Percentiles rank a stretch among this genome's conserved stretches.
phyloP scores from a whole-genome alignment of 2,329 filamentous ascomycete genomes.

The Xylariales sp. region DNA sequence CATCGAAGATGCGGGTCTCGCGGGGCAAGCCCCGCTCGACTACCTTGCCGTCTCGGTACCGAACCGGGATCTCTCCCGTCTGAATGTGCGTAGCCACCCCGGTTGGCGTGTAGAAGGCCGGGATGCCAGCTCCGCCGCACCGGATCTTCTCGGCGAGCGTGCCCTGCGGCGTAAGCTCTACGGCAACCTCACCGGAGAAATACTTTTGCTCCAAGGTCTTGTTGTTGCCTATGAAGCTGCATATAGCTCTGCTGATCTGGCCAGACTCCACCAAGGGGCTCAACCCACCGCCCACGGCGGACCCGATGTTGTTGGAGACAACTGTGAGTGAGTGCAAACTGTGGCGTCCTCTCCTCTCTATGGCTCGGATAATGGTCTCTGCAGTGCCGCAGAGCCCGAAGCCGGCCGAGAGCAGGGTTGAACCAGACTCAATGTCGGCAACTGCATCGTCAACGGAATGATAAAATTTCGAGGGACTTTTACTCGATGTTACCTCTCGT shows the following conservation, averaged over 20 bases:
- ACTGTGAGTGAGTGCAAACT: conserved; percentile 70
- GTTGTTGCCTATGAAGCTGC: conserved; percentile 74
- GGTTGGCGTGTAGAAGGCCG: conserved; percentile 77
- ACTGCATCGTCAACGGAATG: conserved; percentile 62
- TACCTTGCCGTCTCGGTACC: conserved; percentile 54
- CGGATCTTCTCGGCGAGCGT: conserved; percentile 69
- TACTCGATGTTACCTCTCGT: no score
- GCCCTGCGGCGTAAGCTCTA: conserved; percentile 74
- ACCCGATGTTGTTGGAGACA: conserved; percentile 81
- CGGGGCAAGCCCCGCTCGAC: conserved; percentile 61
- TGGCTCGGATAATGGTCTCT: conserved; percentile 69
- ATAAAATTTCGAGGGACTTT: conserved; percentile 50
- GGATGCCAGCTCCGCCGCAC: conserved; percentile 71
- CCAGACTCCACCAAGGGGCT: conserved; percentile 64
- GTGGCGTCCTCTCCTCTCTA: conserved; percentile 55
- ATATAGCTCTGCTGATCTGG: conserved; percentile 67
- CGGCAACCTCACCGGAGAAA: conserved; percentile 65
- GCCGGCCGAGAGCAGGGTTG: conserved; percentile 69
- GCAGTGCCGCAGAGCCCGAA: conserved; percentile 74
- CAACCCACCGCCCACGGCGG: conserved; percentile 62
- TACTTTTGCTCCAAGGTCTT: conserved; percentile 73
- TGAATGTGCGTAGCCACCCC: conserved; percentile 64
- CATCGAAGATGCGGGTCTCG: conserved; percentile 69
- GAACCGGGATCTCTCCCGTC: conserved; percentile 62
- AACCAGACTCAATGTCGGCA: conserved; percentile 65